A percentile compares a stretch with the other conserved stretches of the same genome.
Conservation (phyloP, 1,284 basidiomycete species). For the Trichosporon sp. region DNA sequence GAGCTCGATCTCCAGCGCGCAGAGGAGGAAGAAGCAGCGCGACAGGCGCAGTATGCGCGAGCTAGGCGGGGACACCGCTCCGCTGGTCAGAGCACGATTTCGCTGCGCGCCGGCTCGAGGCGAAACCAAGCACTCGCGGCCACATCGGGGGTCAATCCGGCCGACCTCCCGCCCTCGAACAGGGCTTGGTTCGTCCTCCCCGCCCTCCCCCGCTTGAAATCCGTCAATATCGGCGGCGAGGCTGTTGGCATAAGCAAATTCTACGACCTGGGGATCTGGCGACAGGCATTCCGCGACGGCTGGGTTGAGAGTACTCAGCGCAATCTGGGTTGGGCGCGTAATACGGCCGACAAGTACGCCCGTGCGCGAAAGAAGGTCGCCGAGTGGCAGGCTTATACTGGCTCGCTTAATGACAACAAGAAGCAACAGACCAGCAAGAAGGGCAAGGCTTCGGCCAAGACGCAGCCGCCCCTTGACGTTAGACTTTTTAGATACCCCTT, state of each 20-base stretch:
- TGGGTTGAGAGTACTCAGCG: conserved; percentile 45
- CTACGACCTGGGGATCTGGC: conserved; percentile 39
- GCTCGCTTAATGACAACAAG: neutral
- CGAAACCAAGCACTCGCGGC: conserved; percentile 10
- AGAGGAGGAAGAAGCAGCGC: conserved; percentile 21
- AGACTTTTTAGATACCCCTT: conserved; percentile 41
- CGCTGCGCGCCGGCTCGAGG: conserved; percentile 39
- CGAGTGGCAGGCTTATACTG: conserved; percentile 28
- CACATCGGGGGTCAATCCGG: conserved; percentile 11
- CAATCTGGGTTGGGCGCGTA: conserved; percentile 41
- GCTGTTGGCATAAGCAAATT: conserved; percentile 27
- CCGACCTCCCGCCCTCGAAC: conserved; percentile 32
- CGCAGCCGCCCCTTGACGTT: conserved; percentile 39
- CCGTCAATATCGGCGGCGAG: conserved; percentile 46
- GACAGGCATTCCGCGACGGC: conserved; percentile 41
- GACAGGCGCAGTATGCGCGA: conserved; percentile 27
- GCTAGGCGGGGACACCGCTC: conserved; percentile 42
- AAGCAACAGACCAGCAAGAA: too few species aligned
- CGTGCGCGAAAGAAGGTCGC: conserved; percentile 40
- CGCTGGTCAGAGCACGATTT: conserved; percentile 42
- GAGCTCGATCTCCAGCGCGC: conserved; percentile 8
- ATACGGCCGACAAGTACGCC: conserved; percentile 45
- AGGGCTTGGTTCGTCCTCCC: conserved; percentile 45
- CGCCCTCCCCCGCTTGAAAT: conserved; percentile 39
- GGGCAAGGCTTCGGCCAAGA: conserved; percentile 11